Percentiles rank a stretch among this genome's conserved stretches.
phyloP scores from a whole-genome alignment of 345 rosid species.

The Brassica cretica region DNA sequence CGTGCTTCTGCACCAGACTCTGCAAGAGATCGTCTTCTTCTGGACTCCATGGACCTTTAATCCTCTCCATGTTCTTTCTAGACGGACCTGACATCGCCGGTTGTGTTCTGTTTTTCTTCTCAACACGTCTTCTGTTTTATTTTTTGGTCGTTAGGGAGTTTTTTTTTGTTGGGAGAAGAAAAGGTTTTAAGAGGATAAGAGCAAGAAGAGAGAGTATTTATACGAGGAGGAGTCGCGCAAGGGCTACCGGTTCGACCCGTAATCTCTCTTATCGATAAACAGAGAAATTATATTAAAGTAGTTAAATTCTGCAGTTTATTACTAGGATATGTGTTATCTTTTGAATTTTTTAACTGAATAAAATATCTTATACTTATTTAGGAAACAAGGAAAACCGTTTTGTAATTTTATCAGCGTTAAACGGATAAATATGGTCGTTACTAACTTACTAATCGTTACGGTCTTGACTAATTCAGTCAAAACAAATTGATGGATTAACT shows the following conservation, averaged over 20 bases:
- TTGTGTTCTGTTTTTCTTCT: background rate
- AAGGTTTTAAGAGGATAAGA: constrained; percentile 38
- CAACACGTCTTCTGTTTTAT: background rate
- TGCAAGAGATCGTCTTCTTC: constrained; percentile 84
- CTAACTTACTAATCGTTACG: constrained; percentile 19
- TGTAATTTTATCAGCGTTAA: constrained; percentile 8
- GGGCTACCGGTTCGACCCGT: constrained; percentile 40
- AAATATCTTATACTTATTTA: background rate
- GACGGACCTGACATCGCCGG: constrained; percentile 29
- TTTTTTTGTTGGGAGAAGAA: constrained; percentile 7
- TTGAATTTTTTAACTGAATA: constrained; percentile 15
- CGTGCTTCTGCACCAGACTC: constrained; percentile 66
- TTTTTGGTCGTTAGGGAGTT: background rate
- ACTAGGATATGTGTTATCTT: constrained; percentile 1
- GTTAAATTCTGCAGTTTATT: constrained; percentile 3
- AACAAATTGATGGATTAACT: background rate
- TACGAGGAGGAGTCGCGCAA: constrained; percentile 30
- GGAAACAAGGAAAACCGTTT: constrained; percentile 27
- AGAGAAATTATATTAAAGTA: background rate
- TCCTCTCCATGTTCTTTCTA: constrained; percentile 59
- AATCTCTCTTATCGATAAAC: constrained; percentile 14
- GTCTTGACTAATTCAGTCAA: constrained; percentile 39
- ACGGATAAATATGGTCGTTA: constrained; percentile 32
- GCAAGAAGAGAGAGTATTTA: constrained; percentile 33
- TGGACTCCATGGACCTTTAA: constrained; percentile 96